Evolutionary conservation across 2,329 filamentous ascomycete genomes (phyloP).

Genomic region (Cladosporium sp.): DNA sequence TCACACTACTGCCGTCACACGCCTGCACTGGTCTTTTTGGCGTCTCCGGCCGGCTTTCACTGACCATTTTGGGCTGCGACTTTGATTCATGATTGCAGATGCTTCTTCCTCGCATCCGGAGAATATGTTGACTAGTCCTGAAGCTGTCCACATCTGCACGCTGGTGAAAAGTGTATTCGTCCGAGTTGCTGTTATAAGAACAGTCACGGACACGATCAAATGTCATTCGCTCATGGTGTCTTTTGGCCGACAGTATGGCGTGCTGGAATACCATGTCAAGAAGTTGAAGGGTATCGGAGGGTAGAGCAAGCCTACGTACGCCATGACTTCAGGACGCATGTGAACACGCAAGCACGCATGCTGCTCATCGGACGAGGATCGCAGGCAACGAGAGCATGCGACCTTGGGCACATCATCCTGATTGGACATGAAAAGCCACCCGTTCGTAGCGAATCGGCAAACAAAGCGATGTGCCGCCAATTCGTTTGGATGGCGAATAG

Average conservation of each 20-base stretch:
- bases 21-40: neutral
- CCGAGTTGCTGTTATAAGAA: neutral
- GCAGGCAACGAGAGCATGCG: neutral
- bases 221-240: neutral
- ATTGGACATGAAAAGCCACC: neutral
- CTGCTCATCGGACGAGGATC: neutral
- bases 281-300: neutral
- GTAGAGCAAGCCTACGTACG: no score
- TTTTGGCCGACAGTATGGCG: neutral
- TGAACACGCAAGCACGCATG: neutral
- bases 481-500: neutral
- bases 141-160: neutral
- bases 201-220: neutral
- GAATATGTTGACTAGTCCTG: neutral
- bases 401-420: neutral
- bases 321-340: neutral
- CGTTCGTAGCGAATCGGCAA: conserved; percentile 6
- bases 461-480: conserved; percentile 2
- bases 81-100: neutral
- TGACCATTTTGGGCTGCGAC: neutral
- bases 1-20: conserved; percentile 11
- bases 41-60: neutral
- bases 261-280: neutral
- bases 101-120: neutral
- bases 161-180: neutral